Base-by-base conservation (phyloP, 768 basidiomycete genomes). In the Chalciporus chontae region DNA sequence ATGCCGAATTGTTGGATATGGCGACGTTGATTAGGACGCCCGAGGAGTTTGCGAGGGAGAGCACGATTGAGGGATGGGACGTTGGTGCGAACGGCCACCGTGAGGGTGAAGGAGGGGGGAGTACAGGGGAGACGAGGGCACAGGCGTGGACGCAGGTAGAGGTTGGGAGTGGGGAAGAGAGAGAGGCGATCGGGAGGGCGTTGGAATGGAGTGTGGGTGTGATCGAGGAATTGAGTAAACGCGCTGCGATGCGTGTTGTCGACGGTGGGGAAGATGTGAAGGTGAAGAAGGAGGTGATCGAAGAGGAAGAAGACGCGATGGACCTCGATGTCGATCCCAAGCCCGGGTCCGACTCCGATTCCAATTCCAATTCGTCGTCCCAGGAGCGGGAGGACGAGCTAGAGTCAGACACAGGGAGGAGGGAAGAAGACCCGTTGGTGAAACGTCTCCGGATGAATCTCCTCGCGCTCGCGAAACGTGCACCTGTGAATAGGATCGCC, bases 381-480 rank as follows among this genome's bases (percentile, higher is more conserved):
- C 10, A 31, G 29, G 29, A 31, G 29, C 9, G 13, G 13, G 29
- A 31, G 26, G 3, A 26, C 26, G 7, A 26, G 26, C n/a, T n/a
- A n/a, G n/a, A n/a, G n/a, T n/a, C n/a, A n/a, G n/a, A n/a, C 0
- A 46, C 23, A 5, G 43, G 41, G 5, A 14, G 41, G 5, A 14
- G 5, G 36, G 57, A 54, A 17, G 84, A 85, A 61, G 79, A 84
- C 48, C 72, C 77, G 3, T 56, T 71, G 15, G 42, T 83, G 58
- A 76, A 77, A 47, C 77, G 81, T 46, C 69, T 90, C 43, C 77
- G 88, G 34, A 71, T 90, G 55, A 90, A 88, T 61, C 71, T 91
- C 24, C 74, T 91, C 23, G 87, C 87, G 2, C 72, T 91, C 29
- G 84, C 85, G 49, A 88, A 89, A 61, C 77, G 87, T 6, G 87